Evolutionary conservation across 257 asterid species (phyloP).

Genomic region (Plantago major): DNA sequence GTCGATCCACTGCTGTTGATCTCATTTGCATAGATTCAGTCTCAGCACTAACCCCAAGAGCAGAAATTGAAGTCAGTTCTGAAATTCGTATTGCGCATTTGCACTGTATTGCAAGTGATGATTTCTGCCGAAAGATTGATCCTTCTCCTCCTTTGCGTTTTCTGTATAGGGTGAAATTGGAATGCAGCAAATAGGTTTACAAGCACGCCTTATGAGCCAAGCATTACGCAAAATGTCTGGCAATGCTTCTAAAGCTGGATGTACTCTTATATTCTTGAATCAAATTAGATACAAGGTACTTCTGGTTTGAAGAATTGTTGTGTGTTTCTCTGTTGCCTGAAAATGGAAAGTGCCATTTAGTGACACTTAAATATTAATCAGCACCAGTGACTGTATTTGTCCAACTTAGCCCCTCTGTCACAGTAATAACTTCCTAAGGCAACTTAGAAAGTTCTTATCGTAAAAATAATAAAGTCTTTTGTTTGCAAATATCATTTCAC

Average conservation of each 20-base stretch:
- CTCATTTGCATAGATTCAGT: constrained; percentile 98
- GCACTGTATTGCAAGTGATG: constrained; percentile 6
- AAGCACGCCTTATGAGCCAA: constrained; percentile 99
- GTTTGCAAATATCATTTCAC: constrained; percentile 14
- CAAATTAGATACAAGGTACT: constrained; percentile 95
- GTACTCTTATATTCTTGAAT: constrained; percentile 90
- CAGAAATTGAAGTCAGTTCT: constrained; percentile 86
- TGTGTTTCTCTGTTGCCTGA: constrained; percentile 12
- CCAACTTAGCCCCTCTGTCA: too few relatives aligned
- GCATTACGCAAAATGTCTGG: constrained; percentile 99
- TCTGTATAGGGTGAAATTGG: constrained; percentile 88
- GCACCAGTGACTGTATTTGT: background rate
- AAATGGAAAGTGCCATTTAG: constrained; percentile 8
- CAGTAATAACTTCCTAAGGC: too few relatives aligned
- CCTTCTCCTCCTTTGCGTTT: constrained; percentile 8
- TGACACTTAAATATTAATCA: constrained; percentile 1
- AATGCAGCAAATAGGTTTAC: constrained; percentile 99
- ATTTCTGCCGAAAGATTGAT: constrained; percentile 8
- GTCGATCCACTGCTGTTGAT: constrained; percentile 98
- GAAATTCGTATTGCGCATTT: constrained; percentile 17
- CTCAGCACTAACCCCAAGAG: constrained; percentile 98
- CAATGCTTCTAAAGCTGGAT: constrained; percentile 98
- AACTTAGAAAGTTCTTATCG: too few relatives aligned
- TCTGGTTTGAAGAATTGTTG: constrained; percentile 1
- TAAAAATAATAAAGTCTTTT: background rate